phyloP scores from a whole-genome alignment of 2,329 filamentous ascomycete species.

The Colletotrichum sp. region DNA sequence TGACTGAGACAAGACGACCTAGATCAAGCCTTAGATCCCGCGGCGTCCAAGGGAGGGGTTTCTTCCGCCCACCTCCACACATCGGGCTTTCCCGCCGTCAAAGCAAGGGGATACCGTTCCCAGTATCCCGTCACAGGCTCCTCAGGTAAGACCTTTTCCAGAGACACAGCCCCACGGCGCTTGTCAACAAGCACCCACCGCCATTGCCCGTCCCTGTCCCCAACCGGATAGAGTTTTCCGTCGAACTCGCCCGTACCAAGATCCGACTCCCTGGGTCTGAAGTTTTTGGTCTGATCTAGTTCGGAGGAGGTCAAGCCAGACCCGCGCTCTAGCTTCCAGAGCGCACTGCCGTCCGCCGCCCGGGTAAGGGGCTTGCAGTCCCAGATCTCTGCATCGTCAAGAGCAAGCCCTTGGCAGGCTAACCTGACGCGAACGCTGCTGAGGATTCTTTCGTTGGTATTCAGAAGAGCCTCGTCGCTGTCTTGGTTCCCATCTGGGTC shows the following conservation, averaged over 20 bases:
- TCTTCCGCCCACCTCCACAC: constrained; percentile 30
- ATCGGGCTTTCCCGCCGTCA: constrained; percentile 48
- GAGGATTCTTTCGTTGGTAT: constrained; percentile 61
- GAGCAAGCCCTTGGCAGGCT: constrained; percentile 52
- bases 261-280: constrained; percentile 34
- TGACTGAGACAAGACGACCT: not conserved
- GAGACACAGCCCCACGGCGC: constrained; percentile 43
- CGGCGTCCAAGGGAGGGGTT: not conserved
- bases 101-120: constrained; percentile 51
- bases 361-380: constrained; percentile 43
- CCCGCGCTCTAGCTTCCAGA: constrained; percentile 47
- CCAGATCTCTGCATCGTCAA: constrained; percentile 54
- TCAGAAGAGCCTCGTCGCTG: constrained; percentile 45
- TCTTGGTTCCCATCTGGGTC: constrained; percentile 43
- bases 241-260: constrained; percentile 24
- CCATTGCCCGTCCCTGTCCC: constrained; percentile 45
- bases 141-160: constrained; percentile 50
- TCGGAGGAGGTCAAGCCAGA: constrained; percentile 27
- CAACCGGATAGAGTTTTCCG: constrained; percentile 19
- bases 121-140: constrained; percentile 56
- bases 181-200: constrained; percentile 56
- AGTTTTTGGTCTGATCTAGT: constrained; percentile 35
- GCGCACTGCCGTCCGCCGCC: constrained; percentile 25
- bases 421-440: constrained; percentile 58
- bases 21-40: not conserved